These are phyloP conservation scores for Sugiyamaella grinbergsii DNA, from an alignment of 1,139 yeast genomes.

Conservation along the genomic window DNA sequence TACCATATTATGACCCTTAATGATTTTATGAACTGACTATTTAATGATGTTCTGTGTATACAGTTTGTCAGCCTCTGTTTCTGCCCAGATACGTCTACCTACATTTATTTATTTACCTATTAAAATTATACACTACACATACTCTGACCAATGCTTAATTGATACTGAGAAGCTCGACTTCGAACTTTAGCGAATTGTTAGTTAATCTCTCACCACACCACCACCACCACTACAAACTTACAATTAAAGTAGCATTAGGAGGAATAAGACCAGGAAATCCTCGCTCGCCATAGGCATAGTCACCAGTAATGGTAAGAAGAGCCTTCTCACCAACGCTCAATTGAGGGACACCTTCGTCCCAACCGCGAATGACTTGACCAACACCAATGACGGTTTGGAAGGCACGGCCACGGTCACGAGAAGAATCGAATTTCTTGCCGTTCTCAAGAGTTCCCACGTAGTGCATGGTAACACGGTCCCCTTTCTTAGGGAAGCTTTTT, in stretches of 20 bases:
- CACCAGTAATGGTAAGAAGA: slow-evolving; percentile 85
- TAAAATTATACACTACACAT: background rate
- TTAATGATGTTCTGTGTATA: too few species aligned
- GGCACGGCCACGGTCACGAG: slow-evolving; percentile 91
- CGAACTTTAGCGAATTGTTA: slow-evolving; percentile 49
- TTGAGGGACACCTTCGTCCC: slow-evolving; percentile 94
- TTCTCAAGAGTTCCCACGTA: slow-evolving; percentile 93
- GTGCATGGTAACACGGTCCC: slow-evolving; percentile 83
- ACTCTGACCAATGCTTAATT: slow-evolving; percentile 43
- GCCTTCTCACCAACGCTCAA: slow-evolving; percentile 92
- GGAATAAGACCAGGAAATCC: slow-evolving; percentile 97
- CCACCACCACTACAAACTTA: too few species aligned
- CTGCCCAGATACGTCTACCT: background rate
- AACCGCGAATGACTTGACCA: slow-evolving; percentile 93
- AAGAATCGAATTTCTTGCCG: slow-evolving; percentile 94
- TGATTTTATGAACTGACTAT: background rate
- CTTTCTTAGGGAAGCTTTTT: slow-evolving; percentile 76
- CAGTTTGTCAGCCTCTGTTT: too few species aligned
- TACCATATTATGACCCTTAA: background rate
- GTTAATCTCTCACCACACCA: too few species aligned
- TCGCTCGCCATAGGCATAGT: slow-evolving; percentile 89
- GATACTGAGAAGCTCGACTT: slow-evolving; percentile 84
- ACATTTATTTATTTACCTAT: background rate
- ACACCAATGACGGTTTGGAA: slow-evolving; percentile 93
- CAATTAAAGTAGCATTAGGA: slow-evolving; percentile 86